A percentile compares a stretch with the other conserved stretches of the same genome.
phyloP scores from a whole-genome alignment of 495 filamentous ascomycete genomes.

The Lasiosphaeria hispida region DNA sequence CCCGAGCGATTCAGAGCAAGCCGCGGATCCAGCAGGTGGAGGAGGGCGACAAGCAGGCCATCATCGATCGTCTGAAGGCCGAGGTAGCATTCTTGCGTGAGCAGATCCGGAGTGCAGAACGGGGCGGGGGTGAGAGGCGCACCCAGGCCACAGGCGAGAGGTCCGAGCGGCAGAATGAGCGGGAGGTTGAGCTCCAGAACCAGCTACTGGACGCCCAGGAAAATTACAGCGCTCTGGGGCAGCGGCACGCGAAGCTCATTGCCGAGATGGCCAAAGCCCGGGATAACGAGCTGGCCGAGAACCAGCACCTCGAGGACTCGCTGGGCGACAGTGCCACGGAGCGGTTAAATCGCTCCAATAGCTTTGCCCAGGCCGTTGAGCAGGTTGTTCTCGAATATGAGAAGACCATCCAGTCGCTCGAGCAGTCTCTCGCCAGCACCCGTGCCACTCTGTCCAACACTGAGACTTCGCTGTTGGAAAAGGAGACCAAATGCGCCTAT shows the following conservation, averaged over 20 bases:
- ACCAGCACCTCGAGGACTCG: constrained; percentile 50
- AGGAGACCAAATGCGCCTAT: constrained; percentile 88
- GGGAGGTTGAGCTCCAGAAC: constrained; percentile 89
- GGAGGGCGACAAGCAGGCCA: constrained; percentile 90
- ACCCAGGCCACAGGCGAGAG: constrained; percentile 62
- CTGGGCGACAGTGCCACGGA: constrained; percentile 80
- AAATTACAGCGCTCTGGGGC: constrained; percentile 86
- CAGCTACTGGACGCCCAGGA: constrained; percentile 90
- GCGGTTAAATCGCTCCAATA: constrained; percentile 87
- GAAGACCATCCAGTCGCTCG: constrained; percentile 93
- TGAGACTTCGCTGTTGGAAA: constrained; percentile 84
- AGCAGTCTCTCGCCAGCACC: constrained; percentile 88
- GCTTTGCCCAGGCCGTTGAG: constrained; percentile 92
- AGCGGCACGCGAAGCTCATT: constrained; percentile 91
- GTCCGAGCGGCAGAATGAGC: constrained; percentile 76
- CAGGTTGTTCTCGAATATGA: constrained; percentile 97
- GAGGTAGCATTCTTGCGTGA: constrained; percentile 93
- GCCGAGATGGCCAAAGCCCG: constrained; percentile 87
- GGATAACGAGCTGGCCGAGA: constrained; percentile 57
- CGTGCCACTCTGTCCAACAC: constrained; percentile 76
- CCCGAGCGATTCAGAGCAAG: constrained; percentile 95
- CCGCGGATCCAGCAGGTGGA: constrained; percentile 93
- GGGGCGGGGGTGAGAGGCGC: constrained; percentile 55
- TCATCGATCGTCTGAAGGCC: constrained; percentile 90
- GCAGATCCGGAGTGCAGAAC: constrained; percentile 76